Evolutionary conservation across 441 rosid species (phyloP).

Genomic region (Bruguiera hainesii): DNA sequence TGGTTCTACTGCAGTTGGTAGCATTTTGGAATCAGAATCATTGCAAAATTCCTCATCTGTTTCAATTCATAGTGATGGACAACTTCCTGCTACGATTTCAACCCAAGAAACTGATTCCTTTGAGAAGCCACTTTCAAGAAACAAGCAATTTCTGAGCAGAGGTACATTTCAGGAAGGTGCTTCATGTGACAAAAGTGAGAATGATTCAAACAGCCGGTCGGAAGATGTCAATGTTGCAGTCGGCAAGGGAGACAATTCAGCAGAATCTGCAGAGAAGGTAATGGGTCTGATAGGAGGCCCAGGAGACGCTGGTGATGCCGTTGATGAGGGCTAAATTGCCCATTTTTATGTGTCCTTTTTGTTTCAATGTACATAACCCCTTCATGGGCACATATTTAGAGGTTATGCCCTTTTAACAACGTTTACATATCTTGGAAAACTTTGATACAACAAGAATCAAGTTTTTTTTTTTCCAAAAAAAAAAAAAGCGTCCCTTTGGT

Average conservation of each 20-base stretch:
- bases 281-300: constrained; percentile 12
- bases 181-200: constrained; percentile 15
- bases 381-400: neutral
- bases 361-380: constrained; percentile 13
- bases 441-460: neutral
- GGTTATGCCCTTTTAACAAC: neutral
- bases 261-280: constrained; percentile 8
- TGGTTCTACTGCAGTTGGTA: constrained; percentile 4
- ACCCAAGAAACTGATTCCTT: constrained; percentile 16
- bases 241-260: constrained; percentile 2
- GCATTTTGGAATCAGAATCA: constrained; percentile 9
- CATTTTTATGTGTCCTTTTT: neutral
- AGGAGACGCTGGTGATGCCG: constrained; percentile 1
- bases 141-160: constrained; percentile 9
- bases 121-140: constrained; percentile 1
- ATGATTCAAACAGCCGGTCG: neutral
- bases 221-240: no score
- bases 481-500: no score
- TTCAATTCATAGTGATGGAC: neutral
- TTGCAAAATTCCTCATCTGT: constrained; percentile 7
- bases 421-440: neutral
- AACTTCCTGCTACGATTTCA: constrained; percentile 14
- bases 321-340: constrained; percentile 8
- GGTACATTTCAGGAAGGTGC: constrained; percentile 10
- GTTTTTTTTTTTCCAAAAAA: neutral